These are phyloP conservation scores for Fusarium vanettenii DNA, from an alignment of 2,329 filamentous ascomycete species.

Conservation along the genomic window DNA sequence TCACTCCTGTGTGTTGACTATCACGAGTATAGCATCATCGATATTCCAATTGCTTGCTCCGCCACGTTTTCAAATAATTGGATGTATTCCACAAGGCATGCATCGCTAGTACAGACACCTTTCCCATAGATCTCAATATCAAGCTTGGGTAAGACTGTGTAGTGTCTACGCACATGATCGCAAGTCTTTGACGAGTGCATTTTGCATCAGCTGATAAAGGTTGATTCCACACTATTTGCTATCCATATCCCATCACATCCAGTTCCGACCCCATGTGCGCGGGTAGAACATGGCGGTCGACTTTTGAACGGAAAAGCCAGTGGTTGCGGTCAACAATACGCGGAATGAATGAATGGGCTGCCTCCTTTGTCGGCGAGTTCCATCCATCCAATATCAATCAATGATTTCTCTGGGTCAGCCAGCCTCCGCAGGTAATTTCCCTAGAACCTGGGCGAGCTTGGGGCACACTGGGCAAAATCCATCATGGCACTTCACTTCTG, in stretches of 20 bases:
- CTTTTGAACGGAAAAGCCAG: neutral
- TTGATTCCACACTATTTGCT: neutral
- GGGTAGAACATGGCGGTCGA: neutral
- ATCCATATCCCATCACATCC: neutral
- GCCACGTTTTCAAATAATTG: neutral
- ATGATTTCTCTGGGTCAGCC: conserved; percentile 6
- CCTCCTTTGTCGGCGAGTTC: conserved; percentile 1
- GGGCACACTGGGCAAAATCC: neutral
- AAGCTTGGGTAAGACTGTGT: neutral
- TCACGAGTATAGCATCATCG: neutral
- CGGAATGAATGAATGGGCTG: neutral
- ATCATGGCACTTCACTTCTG: neutral
- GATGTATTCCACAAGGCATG: neutral
- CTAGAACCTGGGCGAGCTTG: conserved; percentile 3
- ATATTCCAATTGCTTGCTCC: neutral
- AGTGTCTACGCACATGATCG: neutral
- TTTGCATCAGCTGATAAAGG: neutral
- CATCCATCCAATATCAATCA: neutral
- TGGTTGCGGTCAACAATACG: neutral
- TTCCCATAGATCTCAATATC: neutral
- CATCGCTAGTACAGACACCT: neutral
- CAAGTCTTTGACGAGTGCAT: neutral
- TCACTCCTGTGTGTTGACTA: neutral
- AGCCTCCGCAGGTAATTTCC: conserved; percentile 32
- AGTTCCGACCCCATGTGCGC: neutral